Base-by-base conservation (phyloP, 257 asterid species). In the Solanum dulcamara region DNA sequence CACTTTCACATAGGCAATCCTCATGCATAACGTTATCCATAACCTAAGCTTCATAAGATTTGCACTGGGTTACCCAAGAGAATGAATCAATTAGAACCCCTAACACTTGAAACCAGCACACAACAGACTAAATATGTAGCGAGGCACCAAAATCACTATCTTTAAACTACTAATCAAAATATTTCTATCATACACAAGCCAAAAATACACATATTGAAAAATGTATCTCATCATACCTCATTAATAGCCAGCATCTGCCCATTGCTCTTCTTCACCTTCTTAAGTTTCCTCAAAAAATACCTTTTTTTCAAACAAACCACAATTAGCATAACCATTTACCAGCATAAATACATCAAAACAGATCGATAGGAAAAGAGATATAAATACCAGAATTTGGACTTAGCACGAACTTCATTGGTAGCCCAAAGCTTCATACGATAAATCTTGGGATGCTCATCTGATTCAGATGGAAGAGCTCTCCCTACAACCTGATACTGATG, bases 401-500 rank as follows among this genome's bases (percentile, higher is more conserved):
- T 94, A 17, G 98, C 95, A 28, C 97, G 97, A 86, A 94, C 81
- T 74, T 74, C 59, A 74, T 42, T 74, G 38, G 59, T 42, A 74
- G 81, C 81, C 81, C 38, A 74, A 93, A 94, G 94, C 92, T 93
- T 94, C 98, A 94, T 94, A 35, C 98, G 91, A 88, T 93, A 93
- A 93, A 94, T 93, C 92, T 94, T 94, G 12, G 98, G 97, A 84
- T 92, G 97, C 87, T 89, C 94, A 77, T 94, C 97, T 14, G 89
- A 87, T 90, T 93, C 98, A 50, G 97, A 89, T 59, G 97, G 98
- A 77, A 94, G 89, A 88, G 94, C 97, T 85, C 97, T 91, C 28
- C 98, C 98, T 44, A 93, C 97, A 88, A 94, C 98, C 92, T 94
- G 97, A 90, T 92, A 94, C 90, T 94, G 98, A 91, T 93, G 98